Conservation (phyloP, 208 protist genomes). For the Acanthamoeba royreba region DNA sequence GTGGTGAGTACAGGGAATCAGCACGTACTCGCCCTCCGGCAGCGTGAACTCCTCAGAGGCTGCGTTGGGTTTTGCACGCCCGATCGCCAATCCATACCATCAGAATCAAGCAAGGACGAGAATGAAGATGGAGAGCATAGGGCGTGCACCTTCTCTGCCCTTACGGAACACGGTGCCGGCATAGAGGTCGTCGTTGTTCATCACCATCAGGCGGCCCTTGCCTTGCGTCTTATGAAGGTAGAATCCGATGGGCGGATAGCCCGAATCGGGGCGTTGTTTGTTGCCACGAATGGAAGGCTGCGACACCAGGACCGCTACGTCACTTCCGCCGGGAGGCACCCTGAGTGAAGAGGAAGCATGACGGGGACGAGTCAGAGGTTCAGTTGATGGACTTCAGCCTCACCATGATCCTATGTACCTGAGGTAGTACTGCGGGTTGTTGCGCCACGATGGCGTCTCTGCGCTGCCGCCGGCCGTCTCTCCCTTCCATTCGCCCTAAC, state of each 20-base stretch:
- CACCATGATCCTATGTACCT: neutral
- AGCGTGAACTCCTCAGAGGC: conserved; percentile 15
- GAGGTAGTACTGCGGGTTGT: conserved; percentile 43
- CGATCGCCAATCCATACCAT: too few species aligned
- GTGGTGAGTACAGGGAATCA: conserved; percentile 19
- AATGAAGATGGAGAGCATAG: neutral
- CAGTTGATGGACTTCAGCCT: too few species aligned
- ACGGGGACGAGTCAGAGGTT: neutral
- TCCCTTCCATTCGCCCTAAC: conserved; percentile 22
- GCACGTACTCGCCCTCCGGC: conserved; percentile 14
- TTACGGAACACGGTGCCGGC: neutral
- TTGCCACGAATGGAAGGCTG: neutral
- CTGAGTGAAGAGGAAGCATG: neutral
- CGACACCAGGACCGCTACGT: neutral
- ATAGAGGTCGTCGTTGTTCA: neutral
- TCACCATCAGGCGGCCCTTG: neutral
- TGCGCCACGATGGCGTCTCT: neutral
- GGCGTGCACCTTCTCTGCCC: neutral
- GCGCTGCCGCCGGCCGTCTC: conserved; percentile 16
- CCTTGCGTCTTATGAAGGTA: neutral
- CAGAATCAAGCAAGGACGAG: neutral
- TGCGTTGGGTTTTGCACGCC: too few species aligned
- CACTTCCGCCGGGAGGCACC: neutral
- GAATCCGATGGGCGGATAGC: conserved; percentile 29
- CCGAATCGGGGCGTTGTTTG: neutral